phyloP scores from a whole-genome alignment of 2,329 filamentous ascomycete species.

The Penicillium hordei region DNA sequence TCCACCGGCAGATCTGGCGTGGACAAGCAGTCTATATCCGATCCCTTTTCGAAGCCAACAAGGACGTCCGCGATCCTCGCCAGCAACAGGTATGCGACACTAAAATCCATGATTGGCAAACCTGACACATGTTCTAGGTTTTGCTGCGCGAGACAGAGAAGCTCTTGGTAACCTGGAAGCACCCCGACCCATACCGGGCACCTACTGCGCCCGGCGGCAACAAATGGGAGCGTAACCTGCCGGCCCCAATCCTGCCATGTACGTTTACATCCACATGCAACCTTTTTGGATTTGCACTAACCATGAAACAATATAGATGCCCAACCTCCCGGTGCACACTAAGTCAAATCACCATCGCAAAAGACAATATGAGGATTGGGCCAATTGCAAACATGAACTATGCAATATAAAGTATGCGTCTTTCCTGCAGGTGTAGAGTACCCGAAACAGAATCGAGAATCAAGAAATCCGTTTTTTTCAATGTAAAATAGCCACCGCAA shows the following conservation, averaged over 20 bases:
- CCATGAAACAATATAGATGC: constrained; percentile 20
- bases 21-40: constrained; percentile 96
- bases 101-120: neutral
- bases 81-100: constrained; percentile 70
- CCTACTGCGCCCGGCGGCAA: constrained; percentile 94
- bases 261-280: constrained; percentile 45
- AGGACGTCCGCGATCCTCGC: constrained; percentile 75
- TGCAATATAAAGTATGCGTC: neutral
- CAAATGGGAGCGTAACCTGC: constrained; percentile 93
- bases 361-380: neutral
- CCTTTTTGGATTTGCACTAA: constrained; percentile 4
- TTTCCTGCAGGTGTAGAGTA: constrained; percentile 1
- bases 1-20: constrained; percentile 89
- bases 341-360: constrained; percentile 5
- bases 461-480: neutral
- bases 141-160: constrained; percentile 85
- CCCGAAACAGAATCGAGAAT: neutral
- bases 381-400: constrained; percentile 1
- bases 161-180: constrained; percentile 90
- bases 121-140: constrained; percentile 55
- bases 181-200: constrained; percentile 86
- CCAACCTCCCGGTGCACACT: constrained; percentile 27
- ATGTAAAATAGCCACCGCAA: neutral
- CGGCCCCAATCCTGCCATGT: constrained; percentile 77
- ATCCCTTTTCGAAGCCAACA: constrained; percentile 92